Conservation (phyloP, 129 eudicot genomes). For the Saposhnikovia divaricata region DNA sequence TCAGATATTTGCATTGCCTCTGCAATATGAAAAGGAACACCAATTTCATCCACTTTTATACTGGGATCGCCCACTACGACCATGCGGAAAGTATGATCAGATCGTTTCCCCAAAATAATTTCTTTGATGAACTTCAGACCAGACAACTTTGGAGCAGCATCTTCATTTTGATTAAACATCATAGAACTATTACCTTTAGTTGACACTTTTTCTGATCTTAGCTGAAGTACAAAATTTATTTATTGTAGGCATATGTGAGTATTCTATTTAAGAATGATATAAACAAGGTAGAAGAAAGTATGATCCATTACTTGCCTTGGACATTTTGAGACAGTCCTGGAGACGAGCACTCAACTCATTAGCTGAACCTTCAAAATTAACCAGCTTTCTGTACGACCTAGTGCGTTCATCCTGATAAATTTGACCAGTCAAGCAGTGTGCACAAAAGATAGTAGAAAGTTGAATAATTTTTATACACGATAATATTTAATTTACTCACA, state of each 20-base stretch:
- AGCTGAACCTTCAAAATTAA: constrained; percentile 57
- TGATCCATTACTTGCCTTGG: constrained; percentile 50
- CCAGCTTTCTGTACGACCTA: constrained; percentile 48
- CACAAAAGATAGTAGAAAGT: background rate
- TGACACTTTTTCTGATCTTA: constrained; percentile 54
- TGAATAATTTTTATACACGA: background rate
- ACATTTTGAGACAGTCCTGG: constrained; percentile 60
- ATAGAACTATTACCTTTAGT: constrained; percentile 11
- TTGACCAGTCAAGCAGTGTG: constrained; percentile 4
- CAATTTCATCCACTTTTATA: constrained; percentile 64
- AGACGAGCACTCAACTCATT: constrained; percentile 73
- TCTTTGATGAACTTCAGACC: constrained; percentile 78
- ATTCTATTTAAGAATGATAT: background rate
- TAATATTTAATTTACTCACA: constrained; percentile 37
- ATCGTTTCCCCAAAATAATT: constrained; percentile 62
- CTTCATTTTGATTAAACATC: constrained; percentile 8
- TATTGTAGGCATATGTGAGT: background rate
- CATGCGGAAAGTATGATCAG: constrained; percentile 74
- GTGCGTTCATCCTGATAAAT: constrained; percentile 67
- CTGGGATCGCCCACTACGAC: constrained; percentile 85
- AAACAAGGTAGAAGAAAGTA: constrained; percentile 2
- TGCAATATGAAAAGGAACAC: constrained; percentile 58
- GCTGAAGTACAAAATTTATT: constrained; percentile 30
- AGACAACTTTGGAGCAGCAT: constrained; percentile 40
- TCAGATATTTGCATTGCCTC: constrained; percentile 58